Evolutionary conservation across 2,329 filamentous ascomycete genomes (phyloP), one percentile per base, ranked within the genome.

Genomic region (Aureobasidium vineae): DNA sequence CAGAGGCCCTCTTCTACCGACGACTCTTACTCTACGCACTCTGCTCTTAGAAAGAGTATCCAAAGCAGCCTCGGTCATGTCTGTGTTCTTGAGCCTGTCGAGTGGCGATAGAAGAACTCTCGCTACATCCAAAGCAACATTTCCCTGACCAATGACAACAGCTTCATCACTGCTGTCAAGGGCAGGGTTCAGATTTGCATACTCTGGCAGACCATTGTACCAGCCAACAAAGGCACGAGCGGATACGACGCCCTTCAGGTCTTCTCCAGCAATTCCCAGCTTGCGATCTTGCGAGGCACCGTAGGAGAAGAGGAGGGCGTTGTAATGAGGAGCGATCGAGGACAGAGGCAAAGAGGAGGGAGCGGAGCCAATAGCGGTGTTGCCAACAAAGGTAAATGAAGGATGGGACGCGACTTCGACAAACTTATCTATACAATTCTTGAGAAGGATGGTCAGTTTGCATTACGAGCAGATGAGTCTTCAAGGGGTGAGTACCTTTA

Each of bases 371-470:
- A 99, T 84, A 5, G 90, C 85, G 52, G 96, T 85, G 74, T 99
- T 99, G 66, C 95, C 95, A 54, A 97, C 83, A 75, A 97, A 99
- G 63, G 88, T 91, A 79, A 98, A 98, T 63, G 88, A 86, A 0
- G 90, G 85, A 2, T 90, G 93, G 38, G 85, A 82, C 0, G 94
- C 95, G 45, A 98, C 90, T 75, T 97, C 90, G 70, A 90, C 87
- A 72, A 99, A 97, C 72, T 92, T 97, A 16, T 95, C 91, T 80
- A 96, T 89, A 76, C 94, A 98, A 75, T 97, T 98, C 92, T 96
- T 96, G 72, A 68, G 38, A 21, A 19, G 15, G 28, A 21, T 15
- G 26, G 40, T 59, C 26, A 59, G 38, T 15, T 38, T 31, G 63
- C 19, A n/a, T 57, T 3, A 19, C 8, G 8, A 10, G 36, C 1